Evolutionary conservation across 2,329 filamentous ascomycete species (phyloP), one percentile per base, ranked within the genome.

Genomic region (Zasmidium citrigriseum): DNA sequence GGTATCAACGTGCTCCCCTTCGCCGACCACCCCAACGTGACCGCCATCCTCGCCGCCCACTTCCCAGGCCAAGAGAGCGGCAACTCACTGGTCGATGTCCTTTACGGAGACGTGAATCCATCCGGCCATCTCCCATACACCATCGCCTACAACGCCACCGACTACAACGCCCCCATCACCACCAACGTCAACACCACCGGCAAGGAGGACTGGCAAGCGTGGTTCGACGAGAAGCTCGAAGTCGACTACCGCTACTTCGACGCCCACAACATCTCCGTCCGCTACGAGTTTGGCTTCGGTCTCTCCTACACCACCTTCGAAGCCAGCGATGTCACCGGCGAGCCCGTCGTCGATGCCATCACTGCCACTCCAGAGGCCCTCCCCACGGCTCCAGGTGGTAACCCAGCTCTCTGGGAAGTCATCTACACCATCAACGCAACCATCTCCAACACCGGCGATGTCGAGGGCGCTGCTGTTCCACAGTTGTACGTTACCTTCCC

Each of bases 141-240:
- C 24, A 68, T 69, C 54, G 69, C 67, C 14, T 69, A 68, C 59
- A 66, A 66, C 24, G 68, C 62, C 20, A 52, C 50, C 18, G 69
- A 72, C 46, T 68, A 71, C 44, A 88, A 88, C 1, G 85, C 88
- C 0, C 89, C 83, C 73, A 83, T 87, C 72, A 90, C 87, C 72
- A 57, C 71, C 57, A 73, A 73, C 0, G 75, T 74, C 70, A 9
- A 41, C 34, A 7, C 34, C 4, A 9, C 14, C 50, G 7, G n/a
- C 20, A 22, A 41, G 25, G 49, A n/a, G 4, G 45, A 41, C n/a
- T 49, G 49, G 20, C 50, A 58, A 22, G 29, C 44, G 49, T 62
- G 66, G 44, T 73, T 67, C 59, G 57, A 63, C n/a, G 76, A 77
- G 68, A 72, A 75, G 21, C 60, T 78, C 9, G 73, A 72, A 58